Evolutionary conservation across 768 basidiomycete genomes (phyloP).

Genomic region (Boletus huronensis): DNA sequence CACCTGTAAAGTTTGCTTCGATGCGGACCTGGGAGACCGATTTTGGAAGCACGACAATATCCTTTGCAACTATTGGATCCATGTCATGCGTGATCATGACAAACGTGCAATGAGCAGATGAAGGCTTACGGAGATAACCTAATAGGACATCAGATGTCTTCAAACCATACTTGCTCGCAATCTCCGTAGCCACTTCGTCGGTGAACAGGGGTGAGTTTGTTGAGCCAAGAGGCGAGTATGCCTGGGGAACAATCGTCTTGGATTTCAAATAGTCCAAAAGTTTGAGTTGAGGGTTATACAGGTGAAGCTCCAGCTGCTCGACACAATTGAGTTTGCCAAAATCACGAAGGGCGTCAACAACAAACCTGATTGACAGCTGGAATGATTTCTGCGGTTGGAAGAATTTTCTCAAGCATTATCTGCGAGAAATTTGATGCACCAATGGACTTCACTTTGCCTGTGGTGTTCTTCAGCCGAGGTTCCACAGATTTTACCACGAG

Average conservation of each 20-base stretch:
- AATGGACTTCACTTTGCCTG: constrained; percentile 62
- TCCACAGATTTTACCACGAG: constrained; percentile 1
- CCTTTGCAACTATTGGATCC: constrained; percentile 50
- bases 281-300: constrained; percentile 73
- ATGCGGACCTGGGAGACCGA: constrained; percentile 73
- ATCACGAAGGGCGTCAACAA: constrained; percentile 2
- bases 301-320: constrained; percentile 63
- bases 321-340: neutral
- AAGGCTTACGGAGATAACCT: constrained; percentile 54
- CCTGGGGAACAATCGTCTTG: constrained; percentile 68
- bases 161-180: constrained; percentile 57
- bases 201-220: constrained; percentile 59
- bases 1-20: constrained; percentile 51
- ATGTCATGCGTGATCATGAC: constrained; percentile 1
- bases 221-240: constrained; percentile 80
- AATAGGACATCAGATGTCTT: constrained; percentile 56
- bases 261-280: constrained; percentile 58
- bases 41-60: constrained; percentile 67
- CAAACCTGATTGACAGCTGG: constrained; percentile 73
- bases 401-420: constrained; percentile 63
- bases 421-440: constrained; percentile 79
- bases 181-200: constrained; percentile 56
- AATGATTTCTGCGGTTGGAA: constrained; percentile 60
- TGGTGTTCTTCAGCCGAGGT: constrained; percentile 4
- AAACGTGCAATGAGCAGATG: neutral